Evolutionary conservation across 2,329 filamentous ascomycete species (phyloP), one percentile per base, ranked within the genome.

Genomic region (Chaetomium sp.): DNA sequence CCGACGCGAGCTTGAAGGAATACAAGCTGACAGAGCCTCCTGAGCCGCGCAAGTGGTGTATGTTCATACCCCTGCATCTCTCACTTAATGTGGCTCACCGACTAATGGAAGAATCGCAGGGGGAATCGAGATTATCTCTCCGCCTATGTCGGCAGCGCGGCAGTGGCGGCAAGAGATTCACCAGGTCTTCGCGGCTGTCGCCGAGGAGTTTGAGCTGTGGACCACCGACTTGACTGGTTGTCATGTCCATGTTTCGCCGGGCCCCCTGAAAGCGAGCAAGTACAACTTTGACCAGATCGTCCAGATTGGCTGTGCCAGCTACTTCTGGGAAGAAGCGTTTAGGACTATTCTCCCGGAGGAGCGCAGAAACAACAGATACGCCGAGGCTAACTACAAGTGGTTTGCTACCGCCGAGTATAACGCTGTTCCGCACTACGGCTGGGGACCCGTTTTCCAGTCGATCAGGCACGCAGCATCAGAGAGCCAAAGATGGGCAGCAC

Each of bases 91-190:
- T 42, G 5, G 38, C 16, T n/a, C 4, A 16, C 16, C 2, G 38
- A 42, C 38, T 42, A 51, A 23, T 51, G 49, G 13, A 27, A 51
- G 8, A 13, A 7, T n/a, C 5, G 6, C n/a, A 51, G 49, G 49
- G 49, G 49, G 49, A 12, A 51, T 51, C n/a, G 49, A 51, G 25
- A 51, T 51, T 19, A 51, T 51, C 49, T 51, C 49, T 25, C 49
- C 49, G 49, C 21, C 49, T 9, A 23, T 51, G 21, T 23, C 49
- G 10, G 49, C 49, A 10, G 13, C 10, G 21, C 21, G 49, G 21
- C 10, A 51, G 21, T 51, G 49, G 49, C 49, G 25, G 16, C 21
- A 51, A 23, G 21, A 51, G 25, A 51, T 51, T 27, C 21, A 27
- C 21, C 8, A 27, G 4, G 49, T 51, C 23, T 51, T 51, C 9